phyloP scores from a whole-genome alignment of 2,329 filamentous ascomycete genomes.

The Fusarium nanum region DNA sequence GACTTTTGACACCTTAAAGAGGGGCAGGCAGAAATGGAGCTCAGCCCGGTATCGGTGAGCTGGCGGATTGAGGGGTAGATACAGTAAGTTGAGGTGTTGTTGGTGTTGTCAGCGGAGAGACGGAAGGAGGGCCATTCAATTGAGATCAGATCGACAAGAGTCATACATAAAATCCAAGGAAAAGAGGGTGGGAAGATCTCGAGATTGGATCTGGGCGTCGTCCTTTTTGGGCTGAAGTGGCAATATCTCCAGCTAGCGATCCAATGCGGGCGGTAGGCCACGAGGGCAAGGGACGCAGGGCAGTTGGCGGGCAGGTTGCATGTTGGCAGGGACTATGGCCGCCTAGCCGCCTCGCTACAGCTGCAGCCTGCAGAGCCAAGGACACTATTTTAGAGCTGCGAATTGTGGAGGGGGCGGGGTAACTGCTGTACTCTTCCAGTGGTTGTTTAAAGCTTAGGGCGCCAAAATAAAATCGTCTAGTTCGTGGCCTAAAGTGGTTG shows the following conservation, averaged over 20 bases:
- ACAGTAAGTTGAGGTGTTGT: neutral
- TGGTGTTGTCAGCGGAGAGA: slow-evolving; percentile 4
- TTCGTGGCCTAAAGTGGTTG: neutral
- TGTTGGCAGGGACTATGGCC: slow-evolving; percentile 17
- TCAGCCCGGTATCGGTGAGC: slow-evolving; percentile 37
- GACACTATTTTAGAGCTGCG: slow-evolving; percentile 23
- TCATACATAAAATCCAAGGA: slow-evolving; percentile 14
- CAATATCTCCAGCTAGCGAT: slow-evolving; percentile 18
- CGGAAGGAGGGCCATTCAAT: slow-evolving; percentile 1
- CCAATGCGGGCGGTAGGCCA: slow-evolving; percentile 26
- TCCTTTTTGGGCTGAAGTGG: slow-evolving; percentile 29
- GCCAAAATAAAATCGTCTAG: neutral
- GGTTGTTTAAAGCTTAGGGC: neutral
- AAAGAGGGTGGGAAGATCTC: slow-evolving; percentile 35
- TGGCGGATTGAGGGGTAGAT: slow-evolving; percentile 2
- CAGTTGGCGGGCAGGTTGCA: slow-evolving; percentile 11
- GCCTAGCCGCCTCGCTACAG: neutral
- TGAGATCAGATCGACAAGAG: slow-evolving; percentile 27
- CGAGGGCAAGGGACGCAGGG: slow-evolving; percentile 36
- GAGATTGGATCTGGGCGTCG: slow-evolving; percentile 22
- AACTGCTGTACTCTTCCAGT: neutral
- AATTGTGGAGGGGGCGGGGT: slow-evolving; percentile 27
- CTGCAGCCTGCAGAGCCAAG: slow-evolving; percentile 15
- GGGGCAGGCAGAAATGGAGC: slow-evolving; percentile 40
- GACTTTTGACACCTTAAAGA: slow-evolving; percentile 30